phyloP scores from a whole-genome alignment of 2,329 filamentous ascomycete species.

The Aspergillus intermedius region DNA sequence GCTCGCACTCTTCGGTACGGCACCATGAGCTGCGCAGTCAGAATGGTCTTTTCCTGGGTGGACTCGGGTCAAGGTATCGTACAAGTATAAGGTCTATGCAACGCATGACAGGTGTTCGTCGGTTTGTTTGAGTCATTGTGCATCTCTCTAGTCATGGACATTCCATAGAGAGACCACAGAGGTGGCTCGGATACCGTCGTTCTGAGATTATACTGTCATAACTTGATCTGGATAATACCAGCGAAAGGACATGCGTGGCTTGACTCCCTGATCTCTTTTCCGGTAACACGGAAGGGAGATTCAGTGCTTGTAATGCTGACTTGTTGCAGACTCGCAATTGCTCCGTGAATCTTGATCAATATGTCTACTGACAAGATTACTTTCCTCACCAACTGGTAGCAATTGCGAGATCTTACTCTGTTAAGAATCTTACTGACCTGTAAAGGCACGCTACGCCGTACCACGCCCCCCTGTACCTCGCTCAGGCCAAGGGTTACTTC shows the following conservation, averaged over 20 bases:
- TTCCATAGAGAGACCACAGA: background rate
- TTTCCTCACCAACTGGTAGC: conserved; percentile 75
- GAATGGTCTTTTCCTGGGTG: conserved; percentile 22
- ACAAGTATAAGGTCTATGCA: conserved; percentile 32
- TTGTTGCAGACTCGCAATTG: conserved; percentile 17
- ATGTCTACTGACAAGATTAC: conserved; percentile 83
- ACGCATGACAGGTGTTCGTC: conserved; percentile 42
- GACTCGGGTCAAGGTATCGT: conserved; percentile 39
- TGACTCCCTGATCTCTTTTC: conserved; percentile 31
- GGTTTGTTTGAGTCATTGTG: conserved; percentile 8
- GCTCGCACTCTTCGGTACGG: conserved; percentile 21
- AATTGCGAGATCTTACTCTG: conserved; percentile 3
- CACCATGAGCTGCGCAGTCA: conserved; percentile 24
- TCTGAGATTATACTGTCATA: conserved; percentile 74
- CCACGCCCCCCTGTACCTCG: conserved; percentile 70
- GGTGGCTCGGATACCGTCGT: conserved; percentile 22
- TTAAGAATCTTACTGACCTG: conserved; percentile 22
- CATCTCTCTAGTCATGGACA: background rate
- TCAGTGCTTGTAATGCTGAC: conserved; percentile 24
- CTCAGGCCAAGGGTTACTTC: conserved; percentile 68
- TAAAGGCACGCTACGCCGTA: conserved; percentile 73
- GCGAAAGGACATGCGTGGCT: conserved; percentile 81
- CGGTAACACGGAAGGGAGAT: conserved; percentile 7
- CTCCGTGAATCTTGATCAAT: conserved; percentile 40
- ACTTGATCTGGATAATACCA: conserved; percentile 86